These are phyloP conservation scores for Podaxis sp. DNA, from an alignment of 768 basidiomycete genomes.

Conservation along the genomic window DNA sequence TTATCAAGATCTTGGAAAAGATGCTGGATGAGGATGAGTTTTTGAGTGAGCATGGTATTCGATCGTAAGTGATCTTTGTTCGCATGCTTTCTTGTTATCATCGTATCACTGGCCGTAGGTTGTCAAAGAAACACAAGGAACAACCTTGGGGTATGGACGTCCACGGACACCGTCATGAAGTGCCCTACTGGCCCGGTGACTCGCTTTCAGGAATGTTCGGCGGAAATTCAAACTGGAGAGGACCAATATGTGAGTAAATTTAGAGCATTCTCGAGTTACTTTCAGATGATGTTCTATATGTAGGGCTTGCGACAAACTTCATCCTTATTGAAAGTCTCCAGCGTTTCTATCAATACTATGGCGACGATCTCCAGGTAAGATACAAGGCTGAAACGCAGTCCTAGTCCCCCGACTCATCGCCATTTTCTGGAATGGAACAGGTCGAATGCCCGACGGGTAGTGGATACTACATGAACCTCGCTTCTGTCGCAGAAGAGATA, in stretches of 20 bases:
- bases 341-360: slow-evolving; percentile 97
- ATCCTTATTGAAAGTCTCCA: slow-evolving; percentile 94
- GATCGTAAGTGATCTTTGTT: slow-evolving; percentile 67
- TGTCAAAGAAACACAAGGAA: slow-evolving; percentile 89
- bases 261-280: background rate
- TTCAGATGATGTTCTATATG: slow-evolving; percentile 9
- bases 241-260: slow-evolving; percentile 72
- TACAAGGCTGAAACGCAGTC: background rate
- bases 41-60: slow-evolving; percentile 90
- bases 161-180: slow-evolving; percentile 87
- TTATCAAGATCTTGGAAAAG: slow-evolving; percentile 86
- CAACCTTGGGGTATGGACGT: slow-evolving; percentile 95
- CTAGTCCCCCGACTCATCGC: background rate
- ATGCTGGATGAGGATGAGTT: slow-evolving; percentile 99
- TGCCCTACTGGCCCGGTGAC: slow-evolving; percentile 98
- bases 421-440: slow-evolving; percentile 23
- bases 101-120: slow-evolving; percentile 37
- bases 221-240: slow-evolving; percentile 97
- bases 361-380: slow-evolving; percentile 74
- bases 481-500: slow-evolving; percentile 93
- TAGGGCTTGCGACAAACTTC: slow-evolving; percentile 96
- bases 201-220: slow-evolving; percentile 98
- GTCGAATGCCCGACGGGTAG: slow-evolving; percentile 96
- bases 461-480: slow-evolving; percentile 97
- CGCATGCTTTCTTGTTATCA: background rate